Percentiles rank a stretch among this genome's conserved stretches.
phyloP scores from a whole-genome alignment of 2,329 filamentous ascomycete genomes.

The Trichoderma semiorbis region DNA sequence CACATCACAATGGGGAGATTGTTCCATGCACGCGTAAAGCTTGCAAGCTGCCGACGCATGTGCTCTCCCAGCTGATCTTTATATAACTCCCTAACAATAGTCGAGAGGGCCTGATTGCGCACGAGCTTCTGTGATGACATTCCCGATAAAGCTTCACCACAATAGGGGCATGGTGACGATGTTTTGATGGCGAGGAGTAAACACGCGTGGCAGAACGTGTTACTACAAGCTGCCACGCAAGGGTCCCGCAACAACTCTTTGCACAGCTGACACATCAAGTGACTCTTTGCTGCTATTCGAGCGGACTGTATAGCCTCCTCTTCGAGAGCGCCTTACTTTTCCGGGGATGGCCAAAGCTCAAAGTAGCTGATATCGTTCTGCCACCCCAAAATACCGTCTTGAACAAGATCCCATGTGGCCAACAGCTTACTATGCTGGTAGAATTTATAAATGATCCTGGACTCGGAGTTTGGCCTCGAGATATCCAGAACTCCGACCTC shows the following conservation, averaged over 20 bases:
- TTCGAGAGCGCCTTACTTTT: neutral
- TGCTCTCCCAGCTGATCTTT: neutral
- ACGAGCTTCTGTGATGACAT: neutral
- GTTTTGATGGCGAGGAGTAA: neutral
- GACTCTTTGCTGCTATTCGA: neutral
- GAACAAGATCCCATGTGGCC: neutral
- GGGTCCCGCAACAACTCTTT: neutral
- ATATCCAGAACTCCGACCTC: neutral
- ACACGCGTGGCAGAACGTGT: neutral
- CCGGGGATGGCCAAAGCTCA: neutral
- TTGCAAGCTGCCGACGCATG: neutral
- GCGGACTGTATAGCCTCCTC: neutral
- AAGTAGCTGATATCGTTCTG: neutral
- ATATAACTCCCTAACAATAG: neutral
- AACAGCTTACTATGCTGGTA: neutral
- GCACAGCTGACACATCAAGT: neutral
- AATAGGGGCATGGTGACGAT: neutral
- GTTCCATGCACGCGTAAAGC: neutral
- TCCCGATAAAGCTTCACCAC: neutral
- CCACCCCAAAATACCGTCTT: neutral
- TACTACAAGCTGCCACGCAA: neutral
- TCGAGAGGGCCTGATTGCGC: neutral
- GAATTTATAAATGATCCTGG: neutral
- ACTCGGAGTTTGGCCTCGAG: neutral
- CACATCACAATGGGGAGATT: neutral